Conservation (phyloP, 1,284 basidiomycete species). For the Cryptococcus sp. region DNA sequence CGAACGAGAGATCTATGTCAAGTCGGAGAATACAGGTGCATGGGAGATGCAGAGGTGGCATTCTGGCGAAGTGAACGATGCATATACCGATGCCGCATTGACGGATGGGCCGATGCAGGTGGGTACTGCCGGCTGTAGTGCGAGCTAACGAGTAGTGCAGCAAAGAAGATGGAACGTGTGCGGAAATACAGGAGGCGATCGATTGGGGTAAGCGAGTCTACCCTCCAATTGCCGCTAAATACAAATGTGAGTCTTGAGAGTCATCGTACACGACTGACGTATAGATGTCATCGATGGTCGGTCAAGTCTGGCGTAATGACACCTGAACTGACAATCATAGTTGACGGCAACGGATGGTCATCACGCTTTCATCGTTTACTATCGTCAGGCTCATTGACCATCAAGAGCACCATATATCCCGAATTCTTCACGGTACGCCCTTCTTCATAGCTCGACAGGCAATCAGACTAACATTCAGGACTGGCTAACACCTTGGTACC, state of each 20-base stretch:
- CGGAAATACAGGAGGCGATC: slow-evolving; percentile 39
- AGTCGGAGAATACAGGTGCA: too few relatives aligned
- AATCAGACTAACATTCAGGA: slow-evolving; percentile 25
- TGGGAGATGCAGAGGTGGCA: too few relatives aligned
- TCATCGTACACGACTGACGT: too few relatives aligned
- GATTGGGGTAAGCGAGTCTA: slow-evolving; percentile 26
- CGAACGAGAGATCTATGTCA: too few relatives aligned
- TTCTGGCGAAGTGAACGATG: slow-evolving; percentile 41
- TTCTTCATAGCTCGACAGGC: too few relatives aligned
- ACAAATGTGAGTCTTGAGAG: slow-evolving; percentile 43
- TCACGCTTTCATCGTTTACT: slow-evolving; percentile 43
- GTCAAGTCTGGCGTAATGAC: slow-evolving; percentile 24
- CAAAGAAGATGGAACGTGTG: slow-evolving; percentile 46
- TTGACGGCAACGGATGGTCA: slow-evolving; percentile 47
- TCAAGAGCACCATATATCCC: slow-evolving; percentile 50
- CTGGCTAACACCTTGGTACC: slow-evolving; percentile 50
- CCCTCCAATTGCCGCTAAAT: slow-evolving; percentile 34
- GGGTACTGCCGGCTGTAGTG: slow-evolving; percentile 2
- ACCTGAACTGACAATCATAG: too few relatives aligned
- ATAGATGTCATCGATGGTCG: neutral
- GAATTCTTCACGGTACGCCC: slow-evolving; percentile 43
- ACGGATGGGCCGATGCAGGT: slow-evolving; percentile 40
- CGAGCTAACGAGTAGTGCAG: slow-evolving; percentile 37
- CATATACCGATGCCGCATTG: slow-evolving; percentile 47
- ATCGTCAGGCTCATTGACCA: slow-evolving; percentile 45